Percentiles rank a stretch among this genome's conserved stretches.
These are phyloP conservation scores for Niveomyces coronatus DNA, from an alignment of 2,329 filamentous ascomycete species.

Conservation along the genomic window DNA sequence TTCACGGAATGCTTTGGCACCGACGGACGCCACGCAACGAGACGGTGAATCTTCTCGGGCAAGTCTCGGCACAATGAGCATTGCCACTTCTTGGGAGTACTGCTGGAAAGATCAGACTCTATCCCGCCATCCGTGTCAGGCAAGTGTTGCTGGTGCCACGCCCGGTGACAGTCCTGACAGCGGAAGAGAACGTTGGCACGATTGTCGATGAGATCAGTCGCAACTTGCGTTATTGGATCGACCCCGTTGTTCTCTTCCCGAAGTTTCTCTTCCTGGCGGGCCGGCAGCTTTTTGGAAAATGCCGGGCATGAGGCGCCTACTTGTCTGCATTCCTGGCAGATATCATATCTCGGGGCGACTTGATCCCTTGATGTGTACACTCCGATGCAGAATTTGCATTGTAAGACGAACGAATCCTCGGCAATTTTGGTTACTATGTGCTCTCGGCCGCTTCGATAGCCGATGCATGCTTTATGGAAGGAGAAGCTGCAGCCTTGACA, in stretches of 20 bases:
- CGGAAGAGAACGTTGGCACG: constrained; percentile 69
- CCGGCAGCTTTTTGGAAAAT: constrained; percentile 62
- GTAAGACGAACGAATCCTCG: constrained; percentile 69
- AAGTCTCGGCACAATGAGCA: constrained; percentile 67
- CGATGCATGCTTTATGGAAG: constrained; percentile 78
- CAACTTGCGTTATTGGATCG: constrained; percentile 63
- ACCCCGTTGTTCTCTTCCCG: constrained; percentile 67
- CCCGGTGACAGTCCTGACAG: constrained; percentile 65
- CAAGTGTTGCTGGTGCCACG: constrained; percentile 78
- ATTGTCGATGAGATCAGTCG: constrained; percentile 61
- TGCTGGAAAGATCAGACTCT: constrained; percentile 15
- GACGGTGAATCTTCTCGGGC: constrained; percentile 56
- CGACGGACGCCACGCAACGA: constrained; percentile 80
- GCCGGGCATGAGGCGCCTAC: constrained; percentile 60
- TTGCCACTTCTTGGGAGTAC: constrained; percentile 42
- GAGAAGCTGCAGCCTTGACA: constrained; percentile 85
- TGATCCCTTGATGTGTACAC: constrained; percentile 56
- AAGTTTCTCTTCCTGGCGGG: constrained; percentile 74
- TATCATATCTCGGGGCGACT: constrained; percentile 57
- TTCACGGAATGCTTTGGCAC: neutral
- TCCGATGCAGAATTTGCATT: constrained; percentile 79
- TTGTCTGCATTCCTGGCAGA: constrained; percentile 60
- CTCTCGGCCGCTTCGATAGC: constrained; percentile 61
- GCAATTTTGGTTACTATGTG: constrained; percentile 82
- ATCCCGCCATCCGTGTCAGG: constrained; percentile 33